These are phyloP conservation scores for Santalum album DNA, from an alignment of 164 flowering plant genomes.

Conservation along the genomic window DNA sequence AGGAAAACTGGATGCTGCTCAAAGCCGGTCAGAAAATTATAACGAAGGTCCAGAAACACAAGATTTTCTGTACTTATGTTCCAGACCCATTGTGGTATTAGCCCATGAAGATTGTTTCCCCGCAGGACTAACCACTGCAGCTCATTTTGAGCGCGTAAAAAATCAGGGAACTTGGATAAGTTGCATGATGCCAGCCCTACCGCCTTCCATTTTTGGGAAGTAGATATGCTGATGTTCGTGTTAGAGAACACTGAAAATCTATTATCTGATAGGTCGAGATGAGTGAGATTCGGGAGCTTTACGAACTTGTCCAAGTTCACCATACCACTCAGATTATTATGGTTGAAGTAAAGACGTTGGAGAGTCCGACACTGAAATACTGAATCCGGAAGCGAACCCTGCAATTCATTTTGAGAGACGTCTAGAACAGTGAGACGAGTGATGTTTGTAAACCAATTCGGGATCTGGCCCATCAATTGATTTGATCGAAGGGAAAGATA, in stretches of 20 bases:
- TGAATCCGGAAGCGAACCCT: not conserved
- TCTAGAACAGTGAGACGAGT: not conserved
- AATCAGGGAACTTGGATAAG: not conserved
- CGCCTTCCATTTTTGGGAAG: not conserved
- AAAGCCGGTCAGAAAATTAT: not conserved
- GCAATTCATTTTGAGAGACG: not conserved
- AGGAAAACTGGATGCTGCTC: not conserved
- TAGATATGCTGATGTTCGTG: not conserved
- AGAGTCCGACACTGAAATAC: not conserved
- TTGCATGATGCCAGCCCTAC: not conserved
- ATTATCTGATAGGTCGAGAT: slow-evolving; percentile 5
- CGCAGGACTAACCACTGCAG: slow-evolving; percentile 5
- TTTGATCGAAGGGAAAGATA: slow-evolving; percentile 5
- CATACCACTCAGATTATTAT: slow-evolving; percentile 14
- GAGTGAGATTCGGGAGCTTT: not conserved
- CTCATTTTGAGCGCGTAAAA: slow-evolving; percentile 3
- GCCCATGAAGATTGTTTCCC: slow-evolving; percentile 9
- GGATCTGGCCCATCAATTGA: slow-evolving; percentile 11
- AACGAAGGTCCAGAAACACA: not conserved
- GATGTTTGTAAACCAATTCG: not conserved
- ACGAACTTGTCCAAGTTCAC: slow-evolving; percentile 11
- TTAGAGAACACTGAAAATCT: not conserved
- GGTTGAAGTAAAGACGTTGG: not conserved
- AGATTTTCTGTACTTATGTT: not conserved
- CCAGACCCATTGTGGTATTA: not conserved